phyloP scores from a whole-genome alignment of 1,284 basidiomycete genomes.

The Phellopilus nigrolimitatus region DNA sequence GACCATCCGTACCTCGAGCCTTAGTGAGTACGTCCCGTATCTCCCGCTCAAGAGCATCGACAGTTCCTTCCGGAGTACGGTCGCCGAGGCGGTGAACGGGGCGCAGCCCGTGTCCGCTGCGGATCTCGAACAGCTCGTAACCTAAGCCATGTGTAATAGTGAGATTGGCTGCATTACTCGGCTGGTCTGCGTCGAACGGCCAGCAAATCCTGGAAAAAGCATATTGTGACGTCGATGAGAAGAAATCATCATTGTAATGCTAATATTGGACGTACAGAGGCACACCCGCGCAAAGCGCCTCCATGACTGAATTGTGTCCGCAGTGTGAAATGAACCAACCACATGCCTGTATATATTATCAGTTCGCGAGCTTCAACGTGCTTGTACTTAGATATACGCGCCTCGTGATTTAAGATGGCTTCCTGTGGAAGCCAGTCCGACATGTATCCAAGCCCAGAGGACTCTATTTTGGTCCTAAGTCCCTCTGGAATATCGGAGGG shows the following conservation, averaged over 20 bases:
- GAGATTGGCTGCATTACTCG: constrained; percentile 25
- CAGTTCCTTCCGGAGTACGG: constrained; percentile 4
- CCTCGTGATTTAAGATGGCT: constrained; percentile 19
- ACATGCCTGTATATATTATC: constrained; percentile 10
- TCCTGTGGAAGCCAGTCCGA: constrained; percentile 21
- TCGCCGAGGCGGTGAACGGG: constrained; percentile 19
- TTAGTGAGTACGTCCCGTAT: background rate
- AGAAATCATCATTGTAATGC: background rate
- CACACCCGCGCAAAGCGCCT: constrained; percentile 18
- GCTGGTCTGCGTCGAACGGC: constrained; percentile 27
- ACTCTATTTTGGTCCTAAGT: constrained; percentile 9
- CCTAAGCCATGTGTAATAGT: constrained; percentile 23
- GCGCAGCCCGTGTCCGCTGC: constrained; percentile 24
- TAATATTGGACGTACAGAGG: constrained; percentile 16
- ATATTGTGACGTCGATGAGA: background rate
- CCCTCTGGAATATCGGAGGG: constrained; percentile 14
- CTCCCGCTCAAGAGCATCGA: constrained; percentile 7
- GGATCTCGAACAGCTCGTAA: constrained; percentile 29
- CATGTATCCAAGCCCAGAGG: constrained; percentile 15
- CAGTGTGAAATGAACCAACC: constrained; percentile 22
- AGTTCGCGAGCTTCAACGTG: background rate
- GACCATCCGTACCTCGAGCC: constrained; percentile 10
- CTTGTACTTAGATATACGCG: background rate
- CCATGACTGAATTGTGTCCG: constrained; percentile 22
- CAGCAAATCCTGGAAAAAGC: constrained; percentile 26